A percentile compares a stretch with the other conserved stretches of the same genome.
Conservation (phyloP, 495 filamentous ascomycete species). For the Aspergillus asperescens region DNA sequence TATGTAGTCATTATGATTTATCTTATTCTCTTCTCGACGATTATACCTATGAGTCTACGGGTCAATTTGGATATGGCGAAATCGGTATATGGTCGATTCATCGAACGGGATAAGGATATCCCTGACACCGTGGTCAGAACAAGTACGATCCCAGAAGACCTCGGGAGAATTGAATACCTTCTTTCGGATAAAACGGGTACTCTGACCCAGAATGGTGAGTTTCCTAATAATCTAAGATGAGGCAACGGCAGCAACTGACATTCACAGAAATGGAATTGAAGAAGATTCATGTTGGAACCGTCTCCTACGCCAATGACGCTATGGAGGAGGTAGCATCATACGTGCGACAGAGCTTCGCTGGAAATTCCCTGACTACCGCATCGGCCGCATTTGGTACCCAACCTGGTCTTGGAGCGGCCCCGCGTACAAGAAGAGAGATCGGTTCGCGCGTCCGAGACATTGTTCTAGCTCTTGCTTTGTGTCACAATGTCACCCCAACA, state of each 20-base stretch:
- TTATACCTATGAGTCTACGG: conserved; percentile 92
- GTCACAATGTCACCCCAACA: conserved; percentile 97
- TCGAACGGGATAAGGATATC: conserved; percentile 85
- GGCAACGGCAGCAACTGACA: conserved; percentile 14
- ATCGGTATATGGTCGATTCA: conserved; percentile 90
- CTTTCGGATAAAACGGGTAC: conserved; percentile 98
- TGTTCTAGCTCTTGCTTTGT: conserved; percentile 84
- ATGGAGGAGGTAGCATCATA: conserved; percentile 95
- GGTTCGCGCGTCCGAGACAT: conserved; percentile 87
- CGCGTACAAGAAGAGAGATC: conserved; percentile 85
- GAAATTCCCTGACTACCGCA: conserved; percentile 62
- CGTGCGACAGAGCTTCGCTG: conserved; percentile 72
- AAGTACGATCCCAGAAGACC: conserved; percentile 94
- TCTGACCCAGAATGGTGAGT: conserved; percentile 78
- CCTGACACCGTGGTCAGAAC: conserved; percentile 89
- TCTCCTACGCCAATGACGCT: conserved; percentile 95
- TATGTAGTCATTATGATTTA: conserved; percentile 95
- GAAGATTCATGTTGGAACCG: conserved; percentile 96
- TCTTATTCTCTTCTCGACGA: conserved; percentile 96
- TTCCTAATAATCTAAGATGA: too few relatives aligned
- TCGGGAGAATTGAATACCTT: conserved; percentile 93
- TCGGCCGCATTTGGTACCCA: conserved; percentile 59
- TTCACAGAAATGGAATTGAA: conserved; percentile 87
- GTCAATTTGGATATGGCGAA: conserved; percentile 98
- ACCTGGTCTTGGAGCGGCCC: conserved; percentile 54